These are phyloP conservation scores for Dalbergia oliveri DNA, from an alignment of 306 rosid species.

Conservation along the genomic window DNA sequence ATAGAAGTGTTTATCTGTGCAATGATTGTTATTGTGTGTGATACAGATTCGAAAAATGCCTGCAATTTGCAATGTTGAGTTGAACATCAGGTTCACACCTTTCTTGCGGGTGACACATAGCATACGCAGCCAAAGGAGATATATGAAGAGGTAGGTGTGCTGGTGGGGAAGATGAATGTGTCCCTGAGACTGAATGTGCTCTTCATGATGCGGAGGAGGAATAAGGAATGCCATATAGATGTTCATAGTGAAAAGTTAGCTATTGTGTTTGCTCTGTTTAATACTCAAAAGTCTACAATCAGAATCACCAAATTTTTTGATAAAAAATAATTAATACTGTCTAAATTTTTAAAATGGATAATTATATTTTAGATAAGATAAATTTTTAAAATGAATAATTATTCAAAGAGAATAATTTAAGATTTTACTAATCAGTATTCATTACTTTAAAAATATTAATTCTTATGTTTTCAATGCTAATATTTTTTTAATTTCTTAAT, in stretches of 20 bases:
- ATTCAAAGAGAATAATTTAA: too few relatives aligned
- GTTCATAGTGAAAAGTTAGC: constrained; percentile 83
- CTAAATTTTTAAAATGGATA: too few relatives aligned
- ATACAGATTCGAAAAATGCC: constrained; percentile 67
- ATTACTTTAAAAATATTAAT: too few relatives aligned
- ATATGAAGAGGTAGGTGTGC: constrained; percentile 65
- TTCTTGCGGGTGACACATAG: constrained; percentile 72
- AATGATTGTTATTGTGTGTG: too few relatives aligned
- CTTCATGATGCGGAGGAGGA: constrained; percentile 81
- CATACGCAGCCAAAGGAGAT: constrained; percentile 61
- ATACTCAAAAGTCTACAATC: constrained; percentile 54
- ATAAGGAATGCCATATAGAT: constrained; percentile 72
- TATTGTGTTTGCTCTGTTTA: constrained; percentile 73
- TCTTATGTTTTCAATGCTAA: too few relatives aligned
- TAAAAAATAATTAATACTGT: too few relatives aligned
- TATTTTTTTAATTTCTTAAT: too few relatives aligned
- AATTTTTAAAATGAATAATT: too few relatives aligned
- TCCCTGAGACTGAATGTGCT: constrained; percentile 53
- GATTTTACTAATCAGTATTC: too few relatives aligned
- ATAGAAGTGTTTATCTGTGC: too few relatives aligned
- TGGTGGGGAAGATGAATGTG: constrained; percentile 71
- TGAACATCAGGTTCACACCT: constrained; percentile 67
- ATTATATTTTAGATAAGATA: too few relatives aligned
- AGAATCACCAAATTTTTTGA: constrained; percentile 49
- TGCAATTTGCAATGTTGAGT: constrained; percentile 70